Evolutionary conservation across 179 eudicot species (phyloP), one percentile per base, ranked within the genome.

Genomic region (Pouteria campechiana): DNA sequence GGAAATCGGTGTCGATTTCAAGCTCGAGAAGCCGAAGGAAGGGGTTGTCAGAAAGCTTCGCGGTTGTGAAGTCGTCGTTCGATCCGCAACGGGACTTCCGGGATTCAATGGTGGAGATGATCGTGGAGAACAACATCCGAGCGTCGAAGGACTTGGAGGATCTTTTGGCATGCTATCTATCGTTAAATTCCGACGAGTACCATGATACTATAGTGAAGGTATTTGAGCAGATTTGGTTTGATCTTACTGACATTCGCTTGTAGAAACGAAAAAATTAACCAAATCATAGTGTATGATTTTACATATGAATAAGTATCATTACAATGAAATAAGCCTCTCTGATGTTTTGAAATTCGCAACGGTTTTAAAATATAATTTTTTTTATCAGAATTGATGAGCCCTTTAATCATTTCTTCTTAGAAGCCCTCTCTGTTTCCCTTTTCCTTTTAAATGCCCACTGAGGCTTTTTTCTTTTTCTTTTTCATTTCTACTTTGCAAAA

Each of bases 51-150:
- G 85, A 78, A 58, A 81, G 84, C 25, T 70, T 78, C 11, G 84
- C 93, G 13, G 84, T 85, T 32, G 84, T 85, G 63, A 85, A 85
- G 48, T 32, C 78, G 1, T 78, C 95, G 15, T 39, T 28, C 38
- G 74, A 81, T 57, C 95, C 95, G 1, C 66, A 61, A 11, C 58
- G 44, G 29, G 95, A 85, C 47, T 85, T 81, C 24, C 78, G 48
- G 23, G 92, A 85, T 16, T 85, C 95, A 23, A 85, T 81, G 93
- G 76, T 81, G 72, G 93, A 85, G 66, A 81, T 85, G 95, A 81
- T 85, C 0, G 44, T 65, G 17, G 70, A 78, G 60, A 78, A 81
- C 21, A 67, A 75, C 32, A 66, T 85, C 36, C 53, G 41, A 30
- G 58, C 60, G 16, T 64, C 87, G 0, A 78, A 75, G 30, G 93